Base-by-base conservation (phyloP, 306 rosid species). In the Trifolium dubium region DNA sequence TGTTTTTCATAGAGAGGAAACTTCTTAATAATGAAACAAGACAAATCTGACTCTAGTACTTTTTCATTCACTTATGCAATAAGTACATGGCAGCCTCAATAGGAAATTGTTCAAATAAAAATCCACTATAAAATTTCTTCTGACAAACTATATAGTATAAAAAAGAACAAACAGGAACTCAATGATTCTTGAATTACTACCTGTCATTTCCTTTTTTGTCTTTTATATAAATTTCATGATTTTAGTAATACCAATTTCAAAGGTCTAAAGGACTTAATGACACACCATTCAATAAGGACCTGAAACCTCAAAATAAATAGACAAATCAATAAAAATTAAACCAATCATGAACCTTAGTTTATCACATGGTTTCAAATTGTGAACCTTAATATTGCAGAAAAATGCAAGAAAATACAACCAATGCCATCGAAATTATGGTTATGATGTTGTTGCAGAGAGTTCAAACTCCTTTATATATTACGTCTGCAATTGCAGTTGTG, bases 261-360 rank as follows among this genome's bases (percentile, higher is more conserved):
- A 61, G 41, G 67, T 63, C 77, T 51, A 17, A 67, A 34, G 37
- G 10, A 51, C 3, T 30, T 39, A 47, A 40, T 30, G 54, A 35
- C 10, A 47, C 70, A 69, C n/a, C 51, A 70, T 59, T 77, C 75
- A 74, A 69, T 77, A 50, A 58, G 28, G 60, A 23, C 12, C 5
- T 14, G 54, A 49, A 65, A 54, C 11, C 56, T 13, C 44, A 31
- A 62, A 62, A 17, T 37, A 28, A 53, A 12, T 8, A n/a, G 30
- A 5, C 37, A 10, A 32, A 34, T 31, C 14, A 47, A 4, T n/a
- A 54, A 15, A 19, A 64, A 49, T n/a, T 44, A 18, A 61, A 39
- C 30, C 50, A 72, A 62, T 37, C 74, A 82, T 28, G 69, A 15
- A 76, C 9, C 19, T 15, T 4, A 14, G 40, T 56, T 56, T 56